Conservation (phyloP, 139 green algal genomes). For the Haematococcus lacustris region DNA sequence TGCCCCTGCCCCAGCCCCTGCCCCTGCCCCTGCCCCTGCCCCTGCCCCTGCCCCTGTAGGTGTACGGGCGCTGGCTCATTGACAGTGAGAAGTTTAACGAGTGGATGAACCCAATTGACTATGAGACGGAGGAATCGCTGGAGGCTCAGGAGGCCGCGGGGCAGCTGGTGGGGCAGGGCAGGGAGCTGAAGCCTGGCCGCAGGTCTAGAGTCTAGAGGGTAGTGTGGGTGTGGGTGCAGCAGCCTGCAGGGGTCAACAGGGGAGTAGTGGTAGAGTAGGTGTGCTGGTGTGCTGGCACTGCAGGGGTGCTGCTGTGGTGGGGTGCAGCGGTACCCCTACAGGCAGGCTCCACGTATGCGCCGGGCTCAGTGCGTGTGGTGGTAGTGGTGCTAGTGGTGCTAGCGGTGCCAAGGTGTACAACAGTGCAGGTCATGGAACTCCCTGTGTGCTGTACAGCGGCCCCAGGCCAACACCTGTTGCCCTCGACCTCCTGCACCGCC, state of each 20-base stretch:
- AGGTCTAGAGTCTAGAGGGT: neutral
- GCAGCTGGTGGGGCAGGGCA: neutral
- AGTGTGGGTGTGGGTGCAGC: neutral
- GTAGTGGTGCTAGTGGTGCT: no score
- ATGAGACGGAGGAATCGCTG: slow-evolving; percentile 45
- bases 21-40: no score
- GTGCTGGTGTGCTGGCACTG: neutral
- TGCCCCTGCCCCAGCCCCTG: no score
- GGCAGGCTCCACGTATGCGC: no score
- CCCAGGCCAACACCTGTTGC: no score
- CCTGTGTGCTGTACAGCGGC: no score
- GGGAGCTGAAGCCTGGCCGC: neutral
- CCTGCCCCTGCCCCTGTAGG: no score
- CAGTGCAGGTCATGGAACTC: no score
- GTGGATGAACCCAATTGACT: slow-evolving; percentile 87
- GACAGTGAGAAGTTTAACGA: slow-evolving; percentile 86
- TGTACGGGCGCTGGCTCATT: slow-evolving; percentile 64
- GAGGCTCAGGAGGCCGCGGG: slow-evolving; percentile 16
- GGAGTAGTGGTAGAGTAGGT: neutral
- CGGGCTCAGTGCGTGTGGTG: no score
- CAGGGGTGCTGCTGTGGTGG: neutral
- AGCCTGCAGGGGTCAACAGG: neutral
- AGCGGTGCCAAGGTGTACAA: no score
- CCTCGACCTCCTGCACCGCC: no score
- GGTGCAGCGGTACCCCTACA: no score